A percentile compares a stretch with the other conserved stretches of the same genome.
These are phyloP conservation scores for Trametopsis cervina DNA, from an alignment of 768 basidiomycete genomes.

Conservation along the genomic window DNA sequence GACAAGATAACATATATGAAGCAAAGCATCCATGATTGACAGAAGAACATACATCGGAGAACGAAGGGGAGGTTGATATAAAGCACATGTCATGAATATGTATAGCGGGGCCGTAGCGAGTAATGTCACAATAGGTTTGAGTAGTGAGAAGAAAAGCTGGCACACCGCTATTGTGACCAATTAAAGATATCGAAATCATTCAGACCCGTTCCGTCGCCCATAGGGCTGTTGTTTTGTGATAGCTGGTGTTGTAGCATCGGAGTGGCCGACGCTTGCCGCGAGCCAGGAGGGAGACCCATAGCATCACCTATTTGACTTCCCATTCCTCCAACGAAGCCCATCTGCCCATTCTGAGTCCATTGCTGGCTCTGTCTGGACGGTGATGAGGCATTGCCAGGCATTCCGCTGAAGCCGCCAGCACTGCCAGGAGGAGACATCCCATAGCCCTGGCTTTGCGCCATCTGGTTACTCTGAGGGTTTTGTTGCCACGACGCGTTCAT, in stretches of 20 bases:
- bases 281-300: constrained; percentile 18
- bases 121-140: constrained; percentile 13
- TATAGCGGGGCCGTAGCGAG: constrained; percentile 4
- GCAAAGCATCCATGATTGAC: constrained; percentile 5
- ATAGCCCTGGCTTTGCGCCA: constrained; percentile 5
- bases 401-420: constrained; percentile 8
- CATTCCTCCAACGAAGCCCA: background rate
- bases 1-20: constrained; percentile 2
- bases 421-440: constrained; percentile 17
- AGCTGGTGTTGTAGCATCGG: constrained; percentile 35
- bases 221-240: constrained; percentile 28
- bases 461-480: constrained; percentile 19
- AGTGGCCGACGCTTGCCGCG: constrained; percentile 45
- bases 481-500: constrained; percentile 22
- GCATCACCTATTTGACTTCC: no score
- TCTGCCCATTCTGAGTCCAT: constrained; percentile 10
- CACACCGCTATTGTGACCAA: constrained; percentile 34
- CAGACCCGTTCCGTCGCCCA: constrained; percentile 34
- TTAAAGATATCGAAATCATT: constrained; percentile 49
- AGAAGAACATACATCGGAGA: constrained; percentile 3
- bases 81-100: constrained; percentile 18
- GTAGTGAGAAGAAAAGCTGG: constrained; percentile 14
- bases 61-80: constrained; percentile 3
- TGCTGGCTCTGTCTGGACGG: constrained; percentile 13
- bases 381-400: constrained; percentile 10